phyloP scores from a whole-genome alignment of 371 early-diverging fungal genomes.

The Mucor plumbeus region DNA sequence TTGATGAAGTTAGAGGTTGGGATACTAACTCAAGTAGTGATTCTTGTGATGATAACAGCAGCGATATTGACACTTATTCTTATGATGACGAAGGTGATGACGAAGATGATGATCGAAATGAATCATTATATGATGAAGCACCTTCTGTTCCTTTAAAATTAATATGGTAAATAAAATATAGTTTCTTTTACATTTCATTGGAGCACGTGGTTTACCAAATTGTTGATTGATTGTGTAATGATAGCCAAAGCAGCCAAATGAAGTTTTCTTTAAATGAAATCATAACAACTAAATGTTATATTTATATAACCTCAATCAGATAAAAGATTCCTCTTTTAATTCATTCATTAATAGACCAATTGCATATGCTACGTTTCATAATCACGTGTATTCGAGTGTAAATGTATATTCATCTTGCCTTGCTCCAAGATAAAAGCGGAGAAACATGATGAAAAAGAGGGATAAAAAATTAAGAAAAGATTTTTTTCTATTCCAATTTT shows the following conservation, averaged over 20 bases:
- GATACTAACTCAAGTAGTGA: slow-evolving; percentile 1
- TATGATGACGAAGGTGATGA: neutral
- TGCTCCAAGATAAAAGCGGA: neutral
- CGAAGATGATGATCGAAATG: slow-evolving; percentile 5
- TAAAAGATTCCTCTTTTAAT: too few species aligned
- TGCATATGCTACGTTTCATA: neutral
- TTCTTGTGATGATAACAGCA: neutral
- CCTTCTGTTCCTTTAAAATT: slow-evolving; percentile 26
- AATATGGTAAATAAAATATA: slow-evolving; percentile 26
- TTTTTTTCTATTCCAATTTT: slow-evolving; percentile 1
- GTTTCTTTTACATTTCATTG: neutral
- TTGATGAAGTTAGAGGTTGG: slow-evolving; percentile 30
- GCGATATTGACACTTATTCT: neutral
- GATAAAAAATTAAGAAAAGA: neutral
- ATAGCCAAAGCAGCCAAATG: too few species aligned
- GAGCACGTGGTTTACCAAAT: slow-evolving; percentile 8
- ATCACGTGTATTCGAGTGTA: slow-evolving; percentile 8
- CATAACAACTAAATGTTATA: too few species aligned
- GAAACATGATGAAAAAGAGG: neutral
- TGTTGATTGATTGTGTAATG: neutral
- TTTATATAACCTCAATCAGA: too few species aligned
- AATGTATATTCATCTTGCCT: neutral
- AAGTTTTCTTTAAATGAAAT: too few species aligned
- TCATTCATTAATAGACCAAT: neutral
- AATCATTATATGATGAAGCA: neutral